Evolutionary conservation across 2,329 filamentous ascomycete species (phyloP), one percentile per base, ranked within the genome.

Genomic region (Fusarium floridanum): DNA sequence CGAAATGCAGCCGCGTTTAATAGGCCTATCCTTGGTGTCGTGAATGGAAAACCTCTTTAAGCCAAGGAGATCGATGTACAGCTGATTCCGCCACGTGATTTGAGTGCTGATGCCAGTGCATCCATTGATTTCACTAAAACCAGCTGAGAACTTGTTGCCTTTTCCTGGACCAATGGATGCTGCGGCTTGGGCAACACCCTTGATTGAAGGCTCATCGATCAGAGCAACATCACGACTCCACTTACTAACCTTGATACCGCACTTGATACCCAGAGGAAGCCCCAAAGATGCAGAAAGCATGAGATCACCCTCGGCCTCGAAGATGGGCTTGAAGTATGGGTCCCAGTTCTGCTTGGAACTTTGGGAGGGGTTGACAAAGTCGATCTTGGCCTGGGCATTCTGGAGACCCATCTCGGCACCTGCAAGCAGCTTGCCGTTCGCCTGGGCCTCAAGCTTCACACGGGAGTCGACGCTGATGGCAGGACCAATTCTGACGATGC

Each of bases 331-430:
- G 66, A 82, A 79, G 57, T 79, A 76, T 6, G 81, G 81, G 5
- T 72, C 64, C 73, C 77, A 80, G 57, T 76, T 76, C 12, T 64
- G 61, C 10, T 70, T 64, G 36, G 67, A 68, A 63, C 66, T 80
- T 14, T 72, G 68, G 17, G 36, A 59, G 2, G 70, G 55, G 50
- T 79, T 67, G 29, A 79, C 70, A 29, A 81, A 67, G 66, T 81
- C 76, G 29, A 81, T 68, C 12, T 71, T 60, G 9, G 75, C 72
- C 12, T 66, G 62, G 2, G 79, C 77, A 32, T 79, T 73, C 48
- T 77, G 63, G 10, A 82, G 43, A 10, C 78, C 79, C 74, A 81
- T 77, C 61, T 81, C 79, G 7, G 76, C 81, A 9, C 80, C 80
- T 11, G 77, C 80, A 20, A 82, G 74, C 6, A 82, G 60, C 27